A percentile compares a stretch with the other conserved stretches of the same genome.
Conservation (phyloP, 2,329 filamentous ascomycete genomes). For the Myriangium duriaei region DNA sequence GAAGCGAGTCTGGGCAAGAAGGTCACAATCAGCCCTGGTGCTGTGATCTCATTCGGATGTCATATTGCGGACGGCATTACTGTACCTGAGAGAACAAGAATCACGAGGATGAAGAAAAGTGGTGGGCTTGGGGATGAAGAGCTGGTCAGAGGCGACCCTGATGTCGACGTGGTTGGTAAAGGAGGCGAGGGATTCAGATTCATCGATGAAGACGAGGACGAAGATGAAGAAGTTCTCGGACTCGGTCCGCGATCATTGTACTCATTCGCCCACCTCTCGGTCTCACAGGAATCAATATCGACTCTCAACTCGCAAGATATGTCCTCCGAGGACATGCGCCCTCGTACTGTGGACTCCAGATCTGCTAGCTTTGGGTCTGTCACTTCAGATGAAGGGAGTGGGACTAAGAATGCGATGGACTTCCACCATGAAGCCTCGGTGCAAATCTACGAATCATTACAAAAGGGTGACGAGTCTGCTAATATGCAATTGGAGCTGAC, state of each 20-base stretch:
- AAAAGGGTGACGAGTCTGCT: constrained; percentile 56
- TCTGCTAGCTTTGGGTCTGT: constrained; percentile 32
- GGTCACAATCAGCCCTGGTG: constrained; percentile 57
- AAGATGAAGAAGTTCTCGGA: constrained; percentile 42
- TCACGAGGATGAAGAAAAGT: constrained; percentile 35
- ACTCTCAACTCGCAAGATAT: constrained; percentile 43
- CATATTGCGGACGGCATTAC: constrained; percentile 51
- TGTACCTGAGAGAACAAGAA: constrained; percentile 29
- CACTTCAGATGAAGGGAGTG: constrained; percentile 44
- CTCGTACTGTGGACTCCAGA: constrained; percentile 14
- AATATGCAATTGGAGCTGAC: constrained; percentile 92
- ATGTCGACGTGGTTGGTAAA: constrained; percentile 43
- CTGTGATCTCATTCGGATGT: constrained; percentile 69
- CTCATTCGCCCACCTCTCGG: constrained; percentile 34
- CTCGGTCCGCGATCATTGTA: constrained; percentile 30
- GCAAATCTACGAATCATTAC: constrained; percentile 76
- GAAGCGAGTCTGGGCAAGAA: constrained; percentile 58
- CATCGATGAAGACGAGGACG: constrained; percentile 43
- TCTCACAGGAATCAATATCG: constrained; percentile 47
- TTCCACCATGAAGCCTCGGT: constrained; percentile 83
- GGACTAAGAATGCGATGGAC: constrained; percentile 32
- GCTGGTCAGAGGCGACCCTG: constrained; percentile 23
- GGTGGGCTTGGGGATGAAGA: constrained; percentile 30
- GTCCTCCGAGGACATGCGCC: constrained; percentile 26
- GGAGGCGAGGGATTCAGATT: constrained; percentile 51